Evolutionary conservation across 306 rosid genomes (phyloP).

Genomic region (Gastrolobium villosum): DNA sequence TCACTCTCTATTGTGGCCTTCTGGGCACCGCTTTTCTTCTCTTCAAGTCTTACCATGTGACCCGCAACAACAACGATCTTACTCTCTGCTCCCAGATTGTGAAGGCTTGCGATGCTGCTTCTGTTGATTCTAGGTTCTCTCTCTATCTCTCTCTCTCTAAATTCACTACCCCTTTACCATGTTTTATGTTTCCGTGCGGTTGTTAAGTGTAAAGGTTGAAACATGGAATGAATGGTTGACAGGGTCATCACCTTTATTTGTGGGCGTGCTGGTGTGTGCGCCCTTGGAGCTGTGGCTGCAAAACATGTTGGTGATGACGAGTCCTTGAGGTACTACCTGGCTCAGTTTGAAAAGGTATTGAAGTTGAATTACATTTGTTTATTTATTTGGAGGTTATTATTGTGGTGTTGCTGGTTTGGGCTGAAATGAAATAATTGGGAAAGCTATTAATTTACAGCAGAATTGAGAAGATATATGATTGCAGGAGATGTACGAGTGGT

Average conservation of each 20-base stretch:
- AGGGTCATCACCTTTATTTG: conserved; percentile 78
- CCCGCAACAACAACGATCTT: conserved; percentile 62
- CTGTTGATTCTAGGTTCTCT: conserved; percentile 62
- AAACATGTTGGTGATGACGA: conserved; percentile 60
- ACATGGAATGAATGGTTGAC: conserved; percentile 43
- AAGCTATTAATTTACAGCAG: not conserved
- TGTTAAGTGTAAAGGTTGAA: conserved; percentile 23
- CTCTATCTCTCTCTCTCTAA: not conserved
- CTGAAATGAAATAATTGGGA: not conserved
- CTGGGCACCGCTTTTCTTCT: conserved; percentile 81
- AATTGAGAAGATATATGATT: not conserved
- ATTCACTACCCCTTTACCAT: not conserved
- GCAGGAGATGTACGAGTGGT: not conserved
- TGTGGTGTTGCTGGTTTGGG: not conserved
- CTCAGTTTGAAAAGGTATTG: conserved; percentile 67
- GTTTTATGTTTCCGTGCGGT: not conserved
- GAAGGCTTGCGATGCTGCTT: conserved; percentile 75
- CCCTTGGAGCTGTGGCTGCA: conserved; percentile 81
- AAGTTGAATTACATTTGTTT: not conserved
- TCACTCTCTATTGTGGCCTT: conserved; percentile 72
- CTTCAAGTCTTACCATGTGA: conserved; percentile 63
- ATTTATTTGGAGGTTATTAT: not conserved
- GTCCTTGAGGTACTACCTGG: conserved; percentile 60
- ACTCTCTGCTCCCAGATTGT: conserved; percentile 69
- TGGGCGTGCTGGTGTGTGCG: conserved; percentile 83